Base-by-base conservation (phyloP, 306 rosid genomes). In the Senna tora region DNA sequence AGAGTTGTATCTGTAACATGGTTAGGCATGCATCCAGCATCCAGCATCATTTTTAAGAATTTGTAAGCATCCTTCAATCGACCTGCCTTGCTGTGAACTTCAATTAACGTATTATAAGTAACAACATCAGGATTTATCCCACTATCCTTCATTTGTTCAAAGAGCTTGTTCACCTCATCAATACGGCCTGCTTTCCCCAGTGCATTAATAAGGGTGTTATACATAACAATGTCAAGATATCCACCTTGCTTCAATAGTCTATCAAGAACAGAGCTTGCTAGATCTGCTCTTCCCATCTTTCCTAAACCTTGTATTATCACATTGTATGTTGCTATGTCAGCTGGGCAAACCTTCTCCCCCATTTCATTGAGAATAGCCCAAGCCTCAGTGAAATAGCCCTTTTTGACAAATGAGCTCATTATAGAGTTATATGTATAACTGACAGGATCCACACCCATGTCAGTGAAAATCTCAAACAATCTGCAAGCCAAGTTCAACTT, bases 261-360 rank as follows among this genome's bases (percentile, higher is more conserved):
- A 68, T 89, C 96, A 75, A 91, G 88, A 69, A 94, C 88, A 77
- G 90, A 72, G 73, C 92, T 84, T 9, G 97, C 98, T 51, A 91
- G 88, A 84, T 94, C 97, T 3, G 98, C 97, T 83, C 94, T 83
- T 74, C 98, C 96, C 89, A 93, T 78, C 85, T 91, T 87, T 32
- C 97, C 98, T 51, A 93, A 84, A 72, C 97, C 92, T 89, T 93
- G 98, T 73, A 93, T 85, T 63, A 91, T 84, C 85, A 89, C 70
- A 71, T 94, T 94, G 87, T 94, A 94, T 2, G 97, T 89, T 39
- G 98, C 96, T 74, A 94, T 80, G 73, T 94, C 96, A n/a, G 94
- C 71, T 0, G 95, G 88, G 70, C 86, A 91, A 61, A 87, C 75
- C 67, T 84, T 87, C 70, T 91, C 91, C 21, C 88, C 96, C 92